Percentiles rank a stretch among this genome's conserved stretches.
These are phyloP conservation scores for Lactarius tabidus DNA, from an alignment of 768 basidiomycete species.

Conservation along the genomic window DNA sequence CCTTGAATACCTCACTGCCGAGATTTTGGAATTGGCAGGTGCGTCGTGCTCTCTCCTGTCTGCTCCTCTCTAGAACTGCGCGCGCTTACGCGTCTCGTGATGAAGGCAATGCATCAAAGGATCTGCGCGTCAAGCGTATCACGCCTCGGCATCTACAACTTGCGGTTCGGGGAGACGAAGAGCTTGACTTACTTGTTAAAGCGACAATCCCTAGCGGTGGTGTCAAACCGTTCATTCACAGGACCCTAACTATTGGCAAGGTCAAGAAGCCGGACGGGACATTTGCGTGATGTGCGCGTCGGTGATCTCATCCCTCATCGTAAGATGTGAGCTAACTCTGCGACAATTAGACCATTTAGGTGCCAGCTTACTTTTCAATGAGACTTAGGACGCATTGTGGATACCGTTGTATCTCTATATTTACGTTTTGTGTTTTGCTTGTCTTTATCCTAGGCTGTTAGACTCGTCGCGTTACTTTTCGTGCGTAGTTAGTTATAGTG, in stretches of 20 bases:
- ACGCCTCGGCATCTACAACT: slow-evolving; percentile 94
- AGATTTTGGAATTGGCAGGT: background rate
- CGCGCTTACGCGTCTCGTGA: background rate
- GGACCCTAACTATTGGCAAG: slow-evolving; percentile 57
- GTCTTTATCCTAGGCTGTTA: background rate
- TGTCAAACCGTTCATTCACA: slow-evolving; percentile 86
- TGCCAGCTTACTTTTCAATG: too few species aligned
- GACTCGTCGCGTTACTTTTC: background rate
- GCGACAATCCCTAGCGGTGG: slow-evolving; percentile 93
- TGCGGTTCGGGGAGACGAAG: slow-evolving; percentile 95
- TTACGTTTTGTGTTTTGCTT: background rate
- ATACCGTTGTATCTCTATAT: background rate
- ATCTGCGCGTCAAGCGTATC: slow-evolving; percentile 95
- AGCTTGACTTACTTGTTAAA: slow-evolving; percentile 90
- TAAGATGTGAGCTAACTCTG: background rate
- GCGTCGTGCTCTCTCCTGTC: slow-evolving; percentile 27
- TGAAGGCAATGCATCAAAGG: slow-evolving; percentile 94
- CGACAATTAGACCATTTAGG: slow-evolving; percentile 35
- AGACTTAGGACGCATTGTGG: background rate
- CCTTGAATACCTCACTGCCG: slow-evolving; percentile 33
- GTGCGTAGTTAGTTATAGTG: too few species aligned
- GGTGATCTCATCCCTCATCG: too few species aligned
- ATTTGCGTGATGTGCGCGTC: background rate
- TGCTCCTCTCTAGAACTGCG: background rate
- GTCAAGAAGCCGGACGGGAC: slow-evolving; percentile 14